Conservation (phyloP, 257 asterid genomes). For the Solanum piurae region DNA sequence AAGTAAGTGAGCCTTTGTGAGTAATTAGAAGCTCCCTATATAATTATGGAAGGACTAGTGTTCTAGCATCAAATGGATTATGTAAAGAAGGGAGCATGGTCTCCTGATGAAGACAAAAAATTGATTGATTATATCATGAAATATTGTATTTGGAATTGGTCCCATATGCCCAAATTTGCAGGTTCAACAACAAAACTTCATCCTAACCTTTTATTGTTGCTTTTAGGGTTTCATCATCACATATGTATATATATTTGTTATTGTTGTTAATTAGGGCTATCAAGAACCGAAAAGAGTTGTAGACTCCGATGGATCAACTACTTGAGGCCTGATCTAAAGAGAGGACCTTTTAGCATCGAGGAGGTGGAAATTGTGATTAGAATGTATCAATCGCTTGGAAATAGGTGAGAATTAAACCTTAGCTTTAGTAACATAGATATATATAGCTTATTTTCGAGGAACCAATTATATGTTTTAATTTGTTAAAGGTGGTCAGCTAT, state of each 20-base stretch:
- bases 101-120: background rate
- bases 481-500: background rate
- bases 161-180: slow-evolving; percentile 1
- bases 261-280: background rate
- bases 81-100: slow-evolving; percentile 1
- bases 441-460: too few species aligned
- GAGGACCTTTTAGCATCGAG: background rate
- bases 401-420: background rate
- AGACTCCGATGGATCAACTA: slow-evolving; percentile 5
- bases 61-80: background rate
- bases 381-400: background rate
- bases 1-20: too few species aligned
- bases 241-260: background rate
- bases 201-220: too few species aligned
- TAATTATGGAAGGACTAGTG: too few species aligned
- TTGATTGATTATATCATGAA: background rate
- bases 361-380: background rate
- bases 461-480: too few species aligned
- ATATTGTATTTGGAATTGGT: background rate
- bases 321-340: background rate
- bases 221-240: background rate
- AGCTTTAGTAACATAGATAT: background rate
- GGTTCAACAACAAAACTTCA: background rate
- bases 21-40: too few species aligned
- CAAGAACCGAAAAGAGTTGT: background rate